Conservation (phyloP, 805 yeast genomes). For the Kazachstania martiniae region DNA sequence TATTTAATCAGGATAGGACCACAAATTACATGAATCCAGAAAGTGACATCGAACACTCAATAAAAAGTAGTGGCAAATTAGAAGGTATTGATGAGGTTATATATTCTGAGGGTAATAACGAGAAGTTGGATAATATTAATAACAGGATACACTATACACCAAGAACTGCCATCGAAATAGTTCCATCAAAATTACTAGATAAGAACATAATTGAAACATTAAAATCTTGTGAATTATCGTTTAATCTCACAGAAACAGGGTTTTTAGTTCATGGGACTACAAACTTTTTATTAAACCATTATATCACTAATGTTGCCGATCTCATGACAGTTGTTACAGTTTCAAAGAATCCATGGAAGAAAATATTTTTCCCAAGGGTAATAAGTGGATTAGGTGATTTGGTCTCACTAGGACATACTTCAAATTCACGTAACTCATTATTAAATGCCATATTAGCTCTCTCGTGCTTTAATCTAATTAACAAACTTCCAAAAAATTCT, state of each 20-base stretch:
- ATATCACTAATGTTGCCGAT: slow-evolving; percentile 68
- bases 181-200: slow-evolving; percentile 12
- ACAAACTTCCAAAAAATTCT: slow-evolving; percentile 58
- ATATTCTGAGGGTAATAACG: no score
- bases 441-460: slow-evolving; percentile 73
- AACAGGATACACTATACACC: no score
- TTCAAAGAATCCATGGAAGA: slow-evolving; percentile 72
- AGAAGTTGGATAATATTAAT: no score
- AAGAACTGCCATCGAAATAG: no score
- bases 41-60: no score
- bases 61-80: no score
- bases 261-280: slow-evolving; percentile 59
- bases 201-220: slow-evolving; percentile 8
- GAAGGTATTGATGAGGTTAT: slow-evolving; percentile 1
- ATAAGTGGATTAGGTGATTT: slow-evolving; percentile 73
- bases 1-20: no score
- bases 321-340: slow-evolving; percentile 61
- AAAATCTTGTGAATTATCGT: slow-evolving; percentile 13
- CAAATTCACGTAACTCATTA: slow-evolving; percentile 66
- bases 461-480: slow-evolving; percentile 68
- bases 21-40: no score
- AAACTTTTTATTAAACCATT: slow-evolving; percentile 59
- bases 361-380: slow-evolving; percentile 78
- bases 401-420: slow-evolving; percentile 59
- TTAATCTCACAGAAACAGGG: slow-evolving; percentile 46